phyloP scores from a whole-genome alignment of 169 alveolate species.

The Plasmodium falciparum region DNA sequence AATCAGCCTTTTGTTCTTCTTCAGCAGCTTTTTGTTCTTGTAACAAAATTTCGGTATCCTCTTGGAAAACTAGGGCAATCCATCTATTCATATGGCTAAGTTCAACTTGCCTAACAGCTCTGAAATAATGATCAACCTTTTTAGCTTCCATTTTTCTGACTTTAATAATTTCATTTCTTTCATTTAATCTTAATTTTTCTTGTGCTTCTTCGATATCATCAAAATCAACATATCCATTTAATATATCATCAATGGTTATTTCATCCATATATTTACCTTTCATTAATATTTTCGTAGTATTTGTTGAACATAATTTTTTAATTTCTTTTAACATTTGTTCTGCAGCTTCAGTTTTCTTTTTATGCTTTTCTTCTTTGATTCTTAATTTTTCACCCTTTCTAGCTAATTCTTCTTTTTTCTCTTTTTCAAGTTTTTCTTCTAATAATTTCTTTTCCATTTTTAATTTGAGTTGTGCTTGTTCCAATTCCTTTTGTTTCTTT shows the following conservation, averaged over 20 bases:
- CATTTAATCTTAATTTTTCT: constrained; percentile 85
- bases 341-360: constrained; percentile 81
- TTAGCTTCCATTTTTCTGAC: constrained; percentile 89
- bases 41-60: constrained; percentile 80
- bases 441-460: constrained; percentile 88
- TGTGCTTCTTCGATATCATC: constrained; percentile 92
- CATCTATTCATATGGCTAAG: constrained; percentile 82
- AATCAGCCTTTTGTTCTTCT: constrained; percentile 82
- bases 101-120: constrained; percentile 90
- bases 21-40: constrained; percentile 83
- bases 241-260: constrained; percentile 89
- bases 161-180: constrained; percentile 88
- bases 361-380: constrained; percentile 81
- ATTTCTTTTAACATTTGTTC: constrained; percentile 84
- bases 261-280: constrained; percentile 92
- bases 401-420: constrained; percentile 86
- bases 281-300: constrained; percentile 82
- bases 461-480: constrained; percentile 88
- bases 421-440: constrained; percentile 85
- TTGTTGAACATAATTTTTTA: constrained; percentile 84
- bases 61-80: constrained; percentile 80
- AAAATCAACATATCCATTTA: constrained; percentile 89
- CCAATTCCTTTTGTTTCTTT: constrained; percentile 86
- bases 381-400: constrained; percentile 84
- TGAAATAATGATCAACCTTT: constrained; percentile 88